These are phyloP conservation scores for Malbranchea cinnamomea DNA, from an alignment of 2,329 filamentous ascomycete genomes.

Conservation along the genomic window DNA sequence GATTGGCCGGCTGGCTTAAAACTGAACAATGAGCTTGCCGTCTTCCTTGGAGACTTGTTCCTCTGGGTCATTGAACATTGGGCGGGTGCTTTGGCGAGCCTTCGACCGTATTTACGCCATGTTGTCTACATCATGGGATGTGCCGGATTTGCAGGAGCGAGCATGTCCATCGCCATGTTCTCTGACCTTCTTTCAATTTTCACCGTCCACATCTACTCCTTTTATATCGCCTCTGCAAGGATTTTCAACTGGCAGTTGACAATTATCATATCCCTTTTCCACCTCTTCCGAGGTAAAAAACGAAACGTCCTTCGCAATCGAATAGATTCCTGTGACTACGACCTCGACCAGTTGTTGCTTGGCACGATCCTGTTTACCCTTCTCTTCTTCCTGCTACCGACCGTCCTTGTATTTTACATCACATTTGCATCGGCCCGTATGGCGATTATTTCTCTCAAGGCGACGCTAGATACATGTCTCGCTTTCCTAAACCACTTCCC, in stretches of 20 bases:
- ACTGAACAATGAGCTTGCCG: slow-evolving; percentile 80
- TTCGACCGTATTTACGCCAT: slow-evolving; percentile 67
- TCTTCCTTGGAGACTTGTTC: slow-evolving; percentile 90
- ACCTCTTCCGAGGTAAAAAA: slow-evolving; percentile 95
- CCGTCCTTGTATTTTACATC: slow-evolving; percentile 89
- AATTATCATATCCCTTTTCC: slow-evolving; percentile 93
- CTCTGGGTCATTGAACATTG: slow-evolving; percentile 98
- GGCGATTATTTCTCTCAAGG: slow-evolving; percentile 87
- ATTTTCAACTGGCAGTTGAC: slow-evolving; percentile 99
- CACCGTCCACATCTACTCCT: slow-evolving; percentile 93
- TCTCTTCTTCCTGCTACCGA: slow-evolving; percentile 86
- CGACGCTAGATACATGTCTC: slow-evolving; percentile 74
- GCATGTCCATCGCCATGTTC: slow-evolving; percentile 90
- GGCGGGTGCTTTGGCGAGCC: slow-evolving; percentile 64
- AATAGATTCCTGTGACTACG: slow-evolving; percentile 98
- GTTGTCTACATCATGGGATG: slow-evolving; percentile 89
- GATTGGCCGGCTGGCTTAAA: slow-evolving; percentile 90
- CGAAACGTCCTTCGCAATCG: slow-evolving; percentile 92
- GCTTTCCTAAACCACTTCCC: slow-evolving; percentile 96
- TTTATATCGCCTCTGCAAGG: slow-evolving; percentile 89
- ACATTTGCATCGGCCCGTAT: slow-evolving; percentile 92
- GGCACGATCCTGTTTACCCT: slow-evolving; percentile 94
- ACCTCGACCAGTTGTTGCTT: slow-evolving; percentile 87
- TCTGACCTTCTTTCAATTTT: slow-evolving; percentile 84
- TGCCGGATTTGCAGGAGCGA: slow-evolving; percentile 87